These are phyloP conservation scores for Trichoderma erinaceum DNA, from an alignment of 495 filamentous ascomycete species.

Conservation along the genomic window DNA sequence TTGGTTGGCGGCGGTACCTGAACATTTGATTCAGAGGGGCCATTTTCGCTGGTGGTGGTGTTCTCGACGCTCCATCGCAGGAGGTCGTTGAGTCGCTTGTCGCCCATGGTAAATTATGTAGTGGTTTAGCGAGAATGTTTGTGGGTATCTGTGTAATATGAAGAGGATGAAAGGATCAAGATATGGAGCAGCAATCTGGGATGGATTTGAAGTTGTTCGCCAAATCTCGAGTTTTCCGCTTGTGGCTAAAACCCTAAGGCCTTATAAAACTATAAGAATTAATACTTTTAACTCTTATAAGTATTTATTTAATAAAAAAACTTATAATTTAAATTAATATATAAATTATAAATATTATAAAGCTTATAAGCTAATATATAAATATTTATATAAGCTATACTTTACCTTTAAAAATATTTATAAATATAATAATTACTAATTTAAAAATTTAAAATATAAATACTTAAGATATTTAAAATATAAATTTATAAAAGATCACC, in stretches of 20 bases:
- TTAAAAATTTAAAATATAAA: too few relatives aligned
- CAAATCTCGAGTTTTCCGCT: background rate
- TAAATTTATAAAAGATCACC: background rate
- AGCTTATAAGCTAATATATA: too few relatives aligned
- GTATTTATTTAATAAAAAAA: too few relatives aligned
- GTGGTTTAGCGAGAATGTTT: conserved; percentile 9
- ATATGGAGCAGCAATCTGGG: background rate
- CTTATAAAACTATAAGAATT: too few relatives aligned
- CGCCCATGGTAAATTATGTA: conserved; percentile 28
- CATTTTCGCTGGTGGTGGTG: conserved; percentile 40
- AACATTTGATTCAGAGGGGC: conserved; percentile 28
- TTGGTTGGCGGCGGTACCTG: conserved; percentile 28
- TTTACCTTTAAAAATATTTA: too few relatives aligned
- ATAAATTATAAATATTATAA: too few relatives aligned
- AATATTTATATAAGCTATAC: too few relatives aligned
- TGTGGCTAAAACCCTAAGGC: background rate
- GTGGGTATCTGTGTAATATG: background rate
- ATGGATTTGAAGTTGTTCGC: background rate
- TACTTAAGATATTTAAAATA: too few relatives aligned
- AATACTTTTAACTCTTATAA: too few relatives aligned
- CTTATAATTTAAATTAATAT: too few relatives aligned
- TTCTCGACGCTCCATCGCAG: conserved; percentile 94
- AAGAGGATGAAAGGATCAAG: background rate
- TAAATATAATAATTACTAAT: too few relatives aligned
- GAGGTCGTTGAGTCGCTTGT: conserved; percentile 56